phyloP scores from a whole-genome alignment of 148 eudicot species.

The Simmondsia chinensis region DNA sequence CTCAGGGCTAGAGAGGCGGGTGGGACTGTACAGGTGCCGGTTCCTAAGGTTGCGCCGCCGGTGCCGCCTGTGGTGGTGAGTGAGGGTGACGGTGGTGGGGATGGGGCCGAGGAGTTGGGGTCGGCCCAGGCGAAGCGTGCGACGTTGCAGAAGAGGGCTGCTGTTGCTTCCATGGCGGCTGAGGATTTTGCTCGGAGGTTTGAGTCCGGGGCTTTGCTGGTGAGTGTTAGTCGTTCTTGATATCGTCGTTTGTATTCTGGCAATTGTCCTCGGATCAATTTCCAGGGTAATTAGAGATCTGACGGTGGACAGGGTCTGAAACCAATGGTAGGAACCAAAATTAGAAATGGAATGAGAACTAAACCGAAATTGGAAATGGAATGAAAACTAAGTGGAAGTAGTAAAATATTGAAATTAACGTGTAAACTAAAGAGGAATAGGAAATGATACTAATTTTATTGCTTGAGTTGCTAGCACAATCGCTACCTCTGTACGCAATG shows the following conservation, averaged over 20 bases:
- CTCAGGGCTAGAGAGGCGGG: conserved; percentile 33
- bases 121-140: conserved; percentile 77
- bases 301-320: too few relatives aligned
- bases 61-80: conserved; percentile 14
- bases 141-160: conserved; percentile 75
- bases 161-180: conserved; percentile 58
- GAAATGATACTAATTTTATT: too few relatives aligned
- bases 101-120: conserved; percentile 31
- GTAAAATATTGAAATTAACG: too few relatives aligned
- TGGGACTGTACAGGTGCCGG: conserved; percentile 57
- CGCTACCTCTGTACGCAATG: too few relatives aligned
- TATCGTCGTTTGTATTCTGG: neutral
- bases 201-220: conserved; percentile 57
- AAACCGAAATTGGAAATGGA: too few relatives aligned
- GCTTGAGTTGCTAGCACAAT: too few relatives aligned
- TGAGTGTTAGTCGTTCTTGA: conserved; percentile 7
- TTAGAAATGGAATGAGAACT: too few relatives aligned
- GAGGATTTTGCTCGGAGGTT: conserved; percentile 75
- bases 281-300: too few relatives aligned
- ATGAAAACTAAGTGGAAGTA: too few relatives aligned
- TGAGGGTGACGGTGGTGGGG: conserved; percentile 11
- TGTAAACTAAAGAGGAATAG: too few relatives aligned
- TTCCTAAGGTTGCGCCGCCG: conserved; percentile 50
- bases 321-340: too few relatives aligned
- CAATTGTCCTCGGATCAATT: too few relatives aligned